phyloP scores from a whole-genome alignment of 1,284 basidiomycete genomes.

The Sporisorium sorghi region DNA sequence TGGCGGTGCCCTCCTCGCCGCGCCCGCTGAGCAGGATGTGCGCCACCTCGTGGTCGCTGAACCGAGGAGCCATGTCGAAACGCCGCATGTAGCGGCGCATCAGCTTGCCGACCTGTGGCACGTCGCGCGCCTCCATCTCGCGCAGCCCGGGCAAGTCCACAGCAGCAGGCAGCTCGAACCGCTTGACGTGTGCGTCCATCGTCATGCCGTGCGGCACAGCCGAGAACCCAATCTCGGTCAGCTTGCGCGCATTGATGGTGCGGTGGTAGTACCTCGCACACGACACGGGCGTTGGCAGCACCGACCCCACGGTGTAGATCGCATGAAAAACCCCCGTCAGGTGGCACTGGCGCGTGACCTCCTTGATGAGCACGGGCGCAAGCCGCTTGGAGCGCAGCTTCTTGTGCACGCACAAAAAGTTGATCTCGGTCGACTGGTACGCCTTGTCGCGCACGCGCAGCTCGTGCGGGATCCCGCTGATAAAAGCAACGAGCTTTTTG shows the following conservation, averaged over 20 bases:
- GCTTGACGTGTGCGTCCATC: conserved; percentile 51
- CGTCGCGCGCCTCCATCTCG: conserved; percentile 86
- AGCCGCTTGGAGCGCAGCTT: conserved; percentile 95
- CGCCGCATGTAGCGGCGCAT: conserved; percentile 83
- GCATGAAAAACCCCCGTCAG: conserved; percentile 93
- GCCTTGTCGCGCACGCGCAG: conserved; percentile 60
- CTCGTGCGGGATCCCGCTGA: conserved; percentile 84
- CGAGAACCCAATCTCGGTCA: conserved; percentile 92
- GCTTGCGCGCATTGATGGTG: conserved; percentile 88
- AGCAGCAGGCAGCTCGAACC: conserved; percentile 52
- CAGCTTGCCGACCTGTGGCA: conserved; percentile 80
- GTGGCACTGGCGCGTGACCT: conserved; percentile 93
- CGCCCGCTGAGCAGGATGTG: conserved; percentile 90
- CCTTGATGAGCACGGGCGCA: conserved; percentile 96
- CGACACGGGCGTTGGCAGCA: conserved; percentile 64
- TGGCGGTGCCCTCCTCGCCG: conserved; percentile 73
- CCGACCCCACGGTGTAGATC: conserved; percentile 81
- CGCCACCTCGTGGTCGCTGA: conserved; percentile 82
- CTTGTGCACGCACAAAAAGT: conserved; percentile 98
- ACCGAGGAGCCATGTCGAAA: conserved; percentile 85
- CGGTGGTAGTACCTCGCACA: conserved; percentile 86
- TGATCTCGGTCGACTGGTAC: conserved; percentile 79
- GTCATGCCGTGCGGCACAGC: conserved; percentile 70
- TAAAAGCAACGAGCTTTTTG: conserved; percentile 92
- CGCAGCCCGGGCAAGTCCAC: conserved; percentile 74